phyloP scores from a whole-genome alignment of 2,329 filamentous ascomycete genomes.

The Cordyceps farinosa region DNA sequence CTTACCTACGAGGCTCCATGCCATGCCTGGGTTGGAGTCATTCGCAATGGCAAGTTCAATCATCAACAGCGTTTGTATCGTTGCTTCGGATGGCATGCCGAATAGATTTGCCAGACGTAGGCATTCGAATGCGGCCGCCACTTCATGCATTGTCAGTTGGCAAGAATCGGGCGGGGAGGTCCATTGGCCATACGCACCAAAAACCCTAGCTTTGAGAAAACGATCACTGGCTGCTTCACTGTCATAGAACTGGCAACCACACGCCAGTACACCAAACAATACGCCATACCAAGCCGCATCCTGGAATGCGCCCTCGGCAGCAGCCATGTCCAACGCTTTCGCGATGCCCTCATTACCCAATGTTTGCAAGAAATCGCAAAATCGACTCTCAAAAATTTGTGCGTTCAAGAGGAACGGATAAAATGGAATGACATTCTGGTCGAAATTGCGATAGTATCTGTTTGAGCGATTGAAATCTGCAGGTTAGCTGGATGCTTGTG shows the following conservation, averaged over 20 bases:
- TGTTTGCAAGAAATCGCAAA: background rate
- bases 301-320: background rate
- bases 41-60: background rate
- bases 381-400: background rate
- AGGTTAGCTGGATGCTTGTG: background rate
- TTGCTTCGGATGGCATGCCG: slow-evolving; percentile 3
- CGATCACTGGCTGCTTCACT: background rate
- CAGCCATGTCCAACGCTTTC: background rate
- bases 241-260: slow-evolving; percentile 3
- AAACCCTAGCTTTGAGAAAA: background rate
- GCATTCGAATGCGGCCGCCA: slow-evolving; percentile 3
- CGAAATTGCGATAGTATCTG: slow-evolving; percentile 5
- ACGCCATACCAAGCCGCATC: slow-evolving; percentile 4
- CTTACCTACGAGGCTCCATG: background rate
- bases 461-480: background rate
- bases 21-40: background rate
- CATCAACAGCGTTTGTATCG: background rate
- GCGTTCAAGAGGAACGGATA: background rate
- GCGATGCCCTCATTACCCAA: background rate
- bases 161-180: too few species aligned
- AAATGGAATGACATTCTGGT: slow-evolving; percentile 1
- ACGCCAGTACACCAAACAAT: background rate
- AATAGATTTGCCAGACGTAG: slow-evolving; percentile 1
- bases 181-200: background rate
- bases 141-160: background rate